Conservation (phyloP, 768 basidiomycete species). For the Suillus alpinus region DNA sequence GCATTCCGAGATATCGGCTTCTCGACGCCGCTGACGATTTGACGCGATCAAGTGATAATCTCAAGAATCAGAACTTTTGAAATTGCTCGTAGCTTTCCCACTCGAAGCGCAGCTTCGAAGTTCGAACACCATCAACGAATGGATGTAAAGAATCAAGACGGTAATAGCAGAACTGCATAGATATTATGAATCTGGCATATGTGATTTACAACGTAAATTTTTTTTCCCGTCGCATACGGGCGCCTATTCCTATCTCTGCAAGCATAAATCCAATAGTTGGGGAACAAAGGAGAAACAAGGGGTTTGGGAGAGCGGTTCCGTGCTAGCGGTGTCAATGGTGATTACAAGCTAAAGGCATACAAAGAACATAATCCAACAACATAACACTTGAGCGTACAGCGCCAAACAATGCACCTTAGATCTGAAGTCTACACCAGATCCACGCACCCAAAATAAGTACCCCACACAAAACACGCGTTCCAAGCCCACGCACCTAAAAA, state of each 20-base stretch:
- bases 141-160: background rate
- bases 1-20: background rate
- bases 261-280: conserved; percentile 15
- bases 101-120: background rate
- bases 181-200: conserved; percentile 9
- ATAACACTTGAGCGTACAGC: conserved; percentile 24
- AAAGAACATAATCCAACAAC: conserved; percentile 20
- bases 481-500: conserved; percentile 7
- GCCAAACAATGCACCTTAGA: conserved; percentile 6
- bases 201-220: conserved; percentile 17
- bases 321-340: conserved; percentile 6
- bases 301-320: conserved; percentile 9
- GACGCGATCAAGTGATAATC: background rate
- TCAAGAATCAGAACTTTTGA: background rate
- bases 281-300: background rate
- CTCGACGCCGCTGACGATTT: background rate
- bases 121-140: background rate
- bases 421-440: conserved; percentile 15
- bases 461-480: background rate
- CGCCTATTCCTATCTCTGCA: conserved; percentile 14
- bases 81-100: background rate
- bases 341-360: conserved; percentile 30
- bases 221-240: conserved; percentile 16
- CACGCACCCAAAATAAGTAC: conserved; percentile 15
- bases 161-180: conserved; percentile 9